These are phyloP conservation scores for Thalassiosira delicatula DNA, from an alignment of 352 stramenopile genomes.

Conservation along the genomic window DNA sequence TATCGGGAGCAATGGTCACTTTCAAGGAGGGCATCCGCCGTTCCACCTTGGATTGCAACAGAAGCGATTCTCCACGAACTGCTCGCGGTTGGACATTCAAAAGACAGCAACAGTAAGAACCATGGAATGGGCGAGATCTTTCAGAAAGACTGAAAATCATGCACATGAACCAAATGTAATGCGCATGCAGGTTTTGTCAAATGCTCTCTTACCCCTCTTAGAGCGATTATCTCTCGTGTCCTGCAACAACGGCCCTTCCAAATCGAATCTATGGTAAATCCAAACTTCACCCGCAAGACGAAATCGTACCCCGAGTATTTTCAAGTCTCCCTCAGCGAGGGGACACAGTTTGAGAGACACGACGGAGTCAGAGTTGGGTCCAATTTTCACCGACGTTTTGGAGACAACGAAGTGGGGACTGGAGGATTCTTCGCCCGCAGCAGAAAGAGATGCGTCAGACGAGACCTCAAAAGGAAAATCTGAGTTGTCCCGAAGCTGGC, in stretches of 20 bases:
- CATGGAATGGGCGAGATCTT: no score
- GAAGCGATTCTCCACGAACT: conserved; percentile 71
- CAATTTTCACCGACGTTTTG: conserved; percentile 66
- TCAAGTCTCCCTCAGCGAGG: conserved; percentile 74
- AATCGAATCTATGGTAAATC: conserved; percentile 79
- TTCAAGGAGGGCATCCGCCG: conserved; percentile 81
- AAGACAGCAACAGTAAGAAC: no score
- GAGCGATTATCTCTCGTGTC: conserved; percentile 73
- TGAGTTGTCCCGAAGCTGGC: conserved; percentile 41
- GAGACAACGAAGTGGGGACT: conserved; percentile 81
- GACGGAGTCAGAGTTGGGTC: conserved; percentile 40
- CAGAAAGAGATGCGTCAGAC: no score
- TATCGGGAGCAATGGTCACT: conserved; percentile 49
- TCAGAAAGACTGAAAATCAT: no score
- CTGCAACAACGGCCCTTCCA: conserved; percentile 73
- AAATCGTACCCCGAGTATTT: conserved; percentile 79
- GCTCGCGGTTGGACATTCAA: neutral
- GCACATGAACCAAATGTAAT: no score
- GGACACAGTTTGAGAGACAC: conserved; percentile 73
- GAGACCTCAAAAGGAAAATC: no score
- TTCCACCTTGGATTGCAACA: conserved; percentile 76
- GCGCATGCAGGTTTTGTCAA: no score
- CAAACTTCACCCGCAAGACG: conserved; percentile 78
- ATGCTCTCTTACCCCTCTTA: conserved; percentile 70
- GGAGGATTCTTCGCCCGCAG: no score